Conservation (phyloP, 1,284 basidiomycete species). For the Ganoderma sp. region DNA sequence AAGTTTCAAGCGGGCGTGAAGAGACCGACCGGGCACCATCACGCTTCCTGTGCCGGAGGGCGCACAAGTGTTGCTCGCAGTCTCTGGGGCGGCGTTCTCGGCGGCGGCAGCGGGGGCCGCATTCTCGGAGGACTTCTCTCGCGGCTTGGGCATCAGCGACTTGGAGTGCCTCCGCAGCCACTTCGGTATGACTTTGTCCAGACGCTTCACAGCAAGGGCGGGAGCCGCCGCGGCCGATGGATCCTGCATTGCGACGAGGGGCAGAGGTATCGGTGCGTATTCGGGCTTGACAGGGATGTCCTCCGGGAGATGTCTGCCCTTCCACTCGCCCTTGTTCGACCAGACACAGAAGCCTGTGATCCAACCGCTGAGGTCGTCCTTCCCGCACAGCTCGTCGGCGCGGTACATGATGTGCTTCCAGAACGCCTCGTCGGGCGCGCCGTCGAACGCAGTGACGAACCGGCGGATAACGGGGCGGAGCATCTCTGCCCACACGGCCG, state of each 20-base stretch:
- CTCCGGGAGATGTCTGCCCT: not conserved
- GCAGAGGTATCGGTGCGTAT: not conserved
- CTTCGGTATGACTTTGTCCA: not conserved
- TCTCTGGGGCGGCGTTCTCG: not conserved
- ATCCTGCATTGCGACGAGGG: not conserved
- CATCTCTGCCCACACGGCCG: conserved; percentile 43
- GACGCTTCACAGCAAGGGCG: not conserved
- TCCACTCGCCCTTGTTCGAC: conserved; percentile 39
- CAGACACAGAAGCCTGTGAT: conserved; percentile 49
- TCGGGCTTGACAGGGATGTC: not conserved
- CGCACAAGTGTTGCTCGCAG: not conserved
- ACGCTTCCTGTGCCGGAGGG: not conserved
- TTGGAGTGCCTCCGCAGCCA: not conserved
- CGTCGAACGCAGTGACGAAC: conserved; percentile 46
- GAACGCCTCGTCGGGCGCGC: conserved; percentile 42
- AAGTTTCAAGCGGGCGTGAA: not conserved
- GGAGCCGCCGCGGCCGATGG: not conserved
- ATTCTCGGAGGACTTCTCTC: not conserved
- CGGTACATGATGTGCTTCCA: conserved; percentile 43
- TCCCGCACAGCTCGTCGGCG: conserved; percentile 28
- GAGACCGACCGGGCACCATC: not conserved
- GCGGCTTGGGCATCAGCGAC: not conserved
- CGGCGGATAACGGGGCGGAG: conserved; percentile 44
- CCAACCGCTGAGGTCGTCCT: conserved; percentile 43
- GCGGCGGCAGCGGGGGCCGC: not conserved